These are phyloP conservation scores for Cairneyella variabilis DNA, from an alignment of 495 filamentous ascomycete species.

Conservation along the genomic window DNA sequence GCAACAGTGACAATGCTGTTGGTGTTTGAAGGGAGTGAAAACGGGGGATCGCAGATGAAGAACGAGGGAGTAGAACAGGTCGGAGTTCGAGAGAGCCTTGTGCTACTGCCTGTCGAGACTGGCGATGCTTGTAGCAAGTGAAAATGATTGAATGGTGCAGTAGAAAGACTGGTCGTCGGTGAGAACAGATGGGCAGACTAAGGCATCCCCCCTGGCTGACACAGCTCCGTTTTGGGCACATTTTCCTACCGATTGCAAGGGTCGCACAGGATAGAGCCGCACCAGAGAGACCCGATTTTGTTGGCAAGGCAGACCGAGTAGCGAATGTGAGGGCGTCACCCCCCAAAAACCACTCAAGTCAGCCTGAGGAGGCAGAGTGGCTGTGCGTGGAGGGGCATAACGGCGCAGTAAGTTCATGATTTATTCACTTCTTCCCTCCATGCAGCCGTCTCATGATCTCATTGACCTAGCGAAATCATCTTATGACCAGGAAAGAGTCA, in stretches of 20 bases:
- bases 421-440: not conserved
- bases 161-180: too few species aligned
- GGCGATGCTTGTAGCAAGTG: too few species aligned
- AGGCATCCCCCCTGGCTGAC: not conserved
- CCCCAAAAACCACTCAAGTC: too few species aligned
- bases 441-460: not conserved
- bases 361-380: not conserved
- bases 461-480: too few species aligned
- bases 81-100: not conserved
- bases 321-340: not conserved
- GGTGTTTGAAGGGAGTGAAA: not conserved
- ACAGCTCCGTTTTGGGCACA: not conserved
- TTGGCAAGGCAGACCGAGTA: constrained; percentile 10
- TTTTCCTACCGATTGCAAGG: too few species aligned
- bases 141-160: too few species aligned
- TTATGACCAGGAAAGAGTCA: too few species aligned
- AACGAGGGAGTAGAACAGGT: not conserved
- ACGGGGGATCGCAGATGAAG: not conserved
- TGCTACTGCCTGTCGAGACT: not conserved
- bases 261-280: constrained; percentile 7
- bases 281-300: not conserved
- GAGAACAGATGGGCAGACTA: too few species aligned
- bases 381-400: not conserved
- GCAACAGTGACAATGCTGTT: not conserved
- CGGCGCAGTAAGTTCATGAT: not conserved